Evolutionary conservation across 169 alveolate genomes (phyloP).

Genomic region (Plasmodium chabaudi): DNA sequence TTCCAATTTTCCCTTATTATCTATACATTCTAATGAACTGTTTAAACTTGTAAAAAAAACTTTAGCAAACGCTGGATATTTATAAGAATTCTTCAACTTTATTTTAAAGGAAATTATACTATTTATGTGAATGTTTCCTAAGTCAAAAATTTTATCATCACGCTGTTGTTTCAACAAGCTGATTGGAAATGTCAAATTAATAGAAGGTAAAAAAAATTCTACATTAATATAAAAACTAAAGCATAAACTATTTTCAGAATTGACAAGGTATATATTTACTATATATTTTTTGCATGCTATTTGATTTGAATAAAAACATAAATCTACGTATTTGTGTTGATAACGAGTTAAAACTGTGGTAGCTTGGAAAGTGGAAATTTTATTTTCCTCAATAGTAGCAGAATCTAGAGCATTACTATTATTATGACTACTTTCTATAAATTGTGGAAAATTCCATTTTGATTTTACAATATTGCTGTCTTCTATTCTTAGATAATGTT

Average conservation of each 20-base stretch:
- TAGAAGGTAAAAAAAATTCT: conserved; percentile 68
- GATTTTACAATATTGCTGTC: conserved; percentile 48
- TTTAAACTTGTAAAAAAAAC: conserved; percentile 30
- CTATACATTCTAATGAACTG: background rate
- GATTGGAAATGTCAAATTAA: conserved; percentile 25
- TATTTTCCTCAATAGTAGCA: background rate
- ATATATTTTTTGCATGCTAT: conserved; percentile 68
- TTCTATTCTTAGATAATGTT: conserved; percentile 24
- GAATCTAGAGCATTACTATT: background rate
- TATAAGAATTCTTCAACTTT: conserved; percentile 50
- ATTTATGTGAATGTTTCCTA: conserved; percentile 60
- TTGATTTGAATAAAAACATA: conserved; percentile 62
- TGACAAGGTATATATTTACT: conserved; percentile 29
- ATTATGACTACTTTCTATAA: background rate
- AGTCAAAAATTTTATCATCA: conserved; percentile 27
- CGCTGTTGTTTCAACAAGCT: conserved; percentile 17
- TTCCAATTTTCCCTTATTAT: background rate
- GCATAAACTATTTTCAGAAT: conserved; percentile 18
- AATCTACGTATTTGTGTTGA: conserved; percentile 63
- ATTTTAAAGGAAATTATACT: conserved; percentile 57
- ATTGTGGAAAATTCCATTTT: conserved; percentile 18
- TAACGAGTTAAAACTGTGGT: conserved; percentile 33
- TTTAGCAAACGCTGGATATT: conserved; percentile 41
- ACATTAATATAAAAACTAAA: conserved; percentile 67
- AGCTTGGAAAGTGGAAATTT: background rate